A percentile compares a stretch with the other conserved stretches of the same genome.
Evolutionary conservation across 2,329 filamentous ascomycete genomes (phyloP).

Genomic region (Hirsutella rhossiliensis): DNA sequence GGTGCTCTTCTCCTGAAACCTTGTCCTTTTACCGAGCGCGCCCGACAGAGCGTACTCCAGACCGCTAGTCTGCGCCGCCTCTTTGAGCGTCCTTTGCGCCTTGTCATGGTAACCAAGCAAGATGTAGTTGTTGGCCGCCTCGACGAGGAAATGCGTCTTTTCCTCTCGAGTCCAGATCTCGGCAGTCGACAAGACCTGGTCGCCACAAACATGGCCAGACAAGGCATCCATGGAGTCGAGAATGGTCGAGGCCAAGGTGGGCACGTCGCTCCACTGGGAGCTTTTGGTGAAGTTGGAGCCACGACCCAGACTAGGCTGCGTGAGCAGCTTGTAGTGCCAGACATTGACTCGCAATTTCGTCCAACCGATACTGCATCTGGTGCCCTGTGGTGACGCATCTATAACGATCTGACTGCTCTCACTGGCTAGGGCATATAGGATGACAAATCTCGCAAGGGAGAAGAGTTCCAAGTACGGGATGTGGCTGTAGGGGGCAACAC

Average conservation of each 20-base stretch:
- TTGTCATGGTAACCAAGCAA: constrained; percentile 71
- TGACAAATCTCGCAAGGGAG: constrained; percentile 50
- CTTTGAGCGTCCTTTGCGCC: constrained; percentile 57
- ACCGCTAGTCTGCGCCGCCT: constrained; percentile 53
- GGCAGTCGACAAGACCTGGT: constrained; percentile 23
- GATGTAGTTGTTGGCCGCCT: constrained; percentile 72
- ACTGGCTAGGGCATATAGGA: constrained; percentile 17
- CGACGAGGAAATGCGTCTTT: constrained; percentile 63
- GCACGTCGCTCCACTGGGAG: constrained; percentile 47
- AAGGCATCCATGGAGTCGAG: constrained; percentile 29
- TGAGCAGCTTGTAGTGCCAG: constrained; percentile 50
- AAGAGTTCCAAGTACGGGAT: constrained; percentile 79
- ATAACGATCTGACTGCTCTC: constrained; percentile 11
- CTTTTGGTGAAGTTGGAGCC: constrained; percentile 43
- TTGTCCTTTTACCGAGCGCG: constrained; percentile 73
- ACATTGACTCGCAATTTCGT: constrained; percentile 60
- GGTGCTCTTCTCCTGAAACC: constrained; percentile 64
- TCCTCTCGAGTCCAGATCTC: constrained; percentile 31
- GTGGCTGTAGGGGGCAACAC: constrained; percentile 73
- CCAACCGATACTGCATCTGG: constrained; percentile 42
- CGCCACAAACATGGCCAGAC: constrained; percentile 22
- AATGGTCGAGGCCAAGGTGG: constrained; percentile 39
- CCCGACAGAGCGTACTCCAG: constrained; percentile 79
- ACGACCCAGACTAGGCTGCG: constrained; percentile 40
- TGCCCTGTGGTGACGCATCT: constrained; percentile 11